These are phyloP conservation scores for Melanomma pulvis-pyrius DNA, from an alignment of 495 filamentous ascomycete species.

Conservation along the genomic window DNA sequence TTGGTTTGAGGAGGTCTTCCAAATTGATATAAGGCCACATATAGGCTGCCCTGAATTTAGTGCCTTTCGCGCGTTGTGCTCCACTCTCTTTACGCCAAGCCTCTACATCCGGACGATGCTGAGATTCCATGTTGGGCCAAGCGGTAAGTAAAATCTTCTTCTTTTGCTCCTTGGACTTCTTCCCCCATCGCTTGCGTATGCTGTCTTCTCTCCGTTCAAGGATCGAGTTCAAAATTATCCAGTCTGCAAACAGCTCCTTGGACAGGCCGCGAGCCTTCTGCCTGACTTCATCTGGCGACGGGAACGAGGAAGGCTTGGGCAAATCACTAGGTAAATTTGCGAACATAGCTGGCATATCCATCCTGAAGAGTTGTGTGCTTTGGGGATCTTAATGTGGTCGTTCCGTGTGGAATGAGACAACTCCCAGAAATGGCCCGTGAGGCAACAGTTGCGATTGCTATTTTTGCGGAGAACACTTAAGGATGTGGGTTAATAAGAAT, in stretches of 20 bases:
- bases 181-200: slow-evolving; percentile 28
- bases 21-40: slow-evolving; percentile 62
- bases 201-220: slow-evolving; percentile 20
- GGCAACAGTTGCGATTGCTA: too few species aligned
- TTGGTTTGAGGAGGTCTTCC: slow-evolving; percentile 55
- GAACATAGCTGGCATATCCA: not conserved
- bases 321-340: not conserved
- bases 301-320: not conserved
- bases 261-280: not conserved
- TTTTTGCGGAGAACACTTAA: too few species aligned
- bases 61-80: not conserved
- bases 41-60: slow-evolving; percentile 39
- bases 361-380: not conserved
- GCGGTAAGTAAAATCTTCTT: slow-evolving; percentile 18
- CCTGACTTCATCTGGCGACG: not conserved
- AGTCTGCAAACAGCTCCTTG: slow-evolving; percentile 7
- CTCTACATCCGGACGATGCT: slow-evolving; percentile 21
- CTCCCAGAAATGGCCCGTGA: too few species aligned
- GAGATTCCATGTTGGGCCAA: slow-evolving; percentile 16
- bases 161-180: slow-evolving; percentile 16
- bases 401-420: too few species aligned
- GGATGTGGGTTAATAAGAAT: too few species aligned
- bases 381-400: not conserved
- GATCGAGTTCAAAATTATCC: slow-evolving; percentile 12
- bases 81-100: not conserved